Evolutionary conservation across 179 eudicot genomes (phyloP).

Genomic region (Spinacia oleracea): DNA sequence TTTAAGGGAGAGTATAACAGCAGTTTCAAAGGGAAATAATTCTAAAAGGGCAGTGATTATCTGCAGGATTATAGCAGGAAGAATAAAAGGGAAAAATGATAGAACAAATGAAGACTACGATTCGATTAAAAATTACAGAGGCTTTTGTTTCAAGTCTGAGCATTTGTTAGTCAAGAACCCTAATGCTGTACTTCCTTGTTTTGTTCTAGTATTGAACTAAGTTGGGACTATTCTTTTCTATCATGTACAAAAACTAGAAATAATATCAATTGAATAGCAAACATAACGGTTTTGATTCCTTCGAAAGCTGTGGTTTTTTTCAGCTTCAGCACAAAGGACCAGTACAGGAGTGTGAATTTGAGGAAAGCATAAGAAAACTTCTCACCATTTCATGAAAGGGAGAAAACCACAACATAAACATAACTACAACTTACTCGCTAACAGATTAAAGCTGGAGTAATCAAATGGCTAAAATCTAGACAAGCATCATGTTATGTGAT

Average conservation of each 20-base stretch:
- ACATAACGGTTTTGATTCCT: background rate
- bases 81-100: slow-evolving; percentile 21
- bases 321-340: background rate
- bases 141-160: slow-evolving; percentile 30
- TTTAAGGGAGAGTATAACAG: slow-evolving; percentile 19
- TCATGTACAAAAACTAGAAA: background rate
- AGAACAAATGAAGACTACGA: slow-evolving; percentile 30
- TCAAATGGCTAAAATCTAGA: background rate
- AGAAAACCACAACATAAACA: background rate
- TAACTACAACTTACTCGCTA: no score
- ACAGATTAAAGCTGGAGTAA: background rate
- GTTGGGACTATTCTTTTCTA: background rate
- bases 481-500: background rate
- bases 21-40: slow-evolving; percentile 22
- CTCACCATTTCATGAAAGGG: background rate
- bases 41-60: slow-evolving; percentile 38
- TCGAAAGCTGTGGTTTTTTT: background rate
- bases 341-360: background rate
- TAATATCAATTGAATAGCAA: background rate
- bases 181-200: slow-evolving; percentile 49
- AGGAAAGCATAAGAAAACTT: background rate
- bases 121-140: slow-evolving; percentile 32
- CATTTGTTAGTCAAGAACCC: slow-evolving; percentile 38
- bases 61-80: slow-evolving; percentile 49
- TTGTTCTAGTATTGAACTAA: slow-evolving; percentile 36